Conservation (phyloP, 345 rosid species). For the Acer negundo region DNA sequence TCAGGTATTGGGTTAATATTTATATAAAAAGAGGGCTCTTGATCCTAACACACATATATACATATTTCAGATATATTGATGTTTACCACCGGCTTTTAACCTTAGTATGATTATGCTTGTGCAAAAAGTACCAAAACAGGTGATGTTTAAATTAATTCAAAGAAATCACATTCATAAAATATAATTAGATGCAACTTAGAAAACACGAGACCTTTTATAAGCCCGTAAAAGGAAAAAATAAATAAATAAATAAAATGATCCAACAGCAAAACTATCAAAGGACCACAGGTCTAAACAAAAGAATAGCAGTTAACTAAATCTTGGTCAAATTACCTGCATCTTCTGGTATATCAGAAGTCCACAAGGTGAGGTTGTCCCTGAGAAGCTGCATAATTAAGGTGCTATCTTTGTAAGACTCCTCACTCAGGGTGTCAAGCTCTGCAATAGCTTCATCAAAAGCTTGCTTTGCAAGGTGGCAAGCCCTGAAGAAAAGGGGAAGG, state of each 20-base stretch:
- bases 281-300: background rate
- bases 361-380: constrained; percentile 45
- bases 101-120: background rate
- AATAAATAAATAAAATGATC: background rate
- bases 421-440: constrained; percentile 40
- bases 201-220: background rate
- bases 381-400: constrained; percentile 49
- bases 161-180: background rate
- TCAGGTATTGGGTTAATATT: background rate
- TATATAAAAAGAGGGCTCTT: background rate
- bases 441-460: constrained; percentile 47
- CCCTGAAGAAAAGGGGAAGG: constrained; percentile 24
- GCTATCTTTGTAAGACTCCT: constrained; percentile 49
- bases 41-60: too few relatives aligned
- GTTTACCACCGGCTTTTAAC: background rate
- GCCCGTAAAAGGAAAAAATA: background rate
- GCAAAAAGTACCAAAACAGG: background rate
- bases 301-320: background rate
- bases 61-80: too few relatives aligned
- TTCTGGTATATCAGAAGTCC: constrained; percentile 43
- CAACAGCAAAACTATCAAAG: background rate
- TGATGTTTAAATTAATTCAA: background rate
- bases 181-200: background rate
- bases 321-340: constrained; percentile 34
- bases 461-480: constrained; percentile 43